Evolutionary conservation across 2,329 filamentous ascomycete genomes (phyloP), one percentile per base, ranked within the genome.

Genomic region (Sporothrix mexicana): DNA sequence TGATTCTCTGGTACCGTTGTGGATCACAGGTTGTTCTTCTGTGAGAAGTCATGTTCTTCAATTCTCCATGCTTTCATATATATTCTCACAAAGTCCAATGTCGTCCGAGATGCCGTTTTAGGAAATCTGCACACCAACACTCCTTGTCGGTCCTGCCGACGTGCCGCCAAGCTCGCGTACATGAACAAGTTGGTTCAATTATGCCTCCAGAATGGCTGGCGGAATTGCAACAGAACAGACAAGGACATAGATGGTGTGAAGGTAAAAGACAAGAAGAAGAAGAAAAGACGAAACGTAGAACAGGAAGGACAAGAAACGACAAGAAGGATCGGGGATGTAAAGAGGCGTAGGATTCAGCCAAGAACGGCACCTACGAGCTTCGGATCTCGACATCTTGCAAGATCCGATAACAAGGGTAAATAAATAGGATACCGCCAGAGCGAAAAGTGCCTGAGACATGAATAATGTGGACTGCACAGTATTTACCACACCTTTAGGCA

Each of bases 81-180:
- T 25, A 36, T 36, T n/a, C n/a, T n/a, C n/a, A n/a, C 30, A 36
- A 36, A 3, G 30, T 36, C 30, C 30, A 7, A 36, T 36, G 30
- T 36, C 30, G 30, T 36, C 7, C 30, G 30, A 36, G 3, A 8
- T 20, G 2, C 2, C 51, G 6, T 43, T 43, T 61, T 7, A 43
- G n/a, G 17, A 17, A 61, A 7, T 8, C 25, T 9, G 10, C 25
- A 61, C 23, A 8, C 30, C 36, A n/a, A 53, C 51, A 7, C 49
- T 51, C 49, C n/a, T 17, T 51, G 6, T 6, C 8, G 3, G 17
- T 36, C 20, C 20, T 43, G 30, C 59, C 15, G 30, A 62, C 59
- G 59, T 62, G 59, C 17, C 3, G 59, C 17, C 59, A 62, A 62
- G 59, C 59, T 62, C 30, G 59, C 15, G 15, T 62, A 17, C 30